A percentile compares a stretch with the other conserved stretches of the same genome.
Evolutionary conservation across 139 green algal species (phyloP).

Genomic region (Chlorella sp.): DNA sequence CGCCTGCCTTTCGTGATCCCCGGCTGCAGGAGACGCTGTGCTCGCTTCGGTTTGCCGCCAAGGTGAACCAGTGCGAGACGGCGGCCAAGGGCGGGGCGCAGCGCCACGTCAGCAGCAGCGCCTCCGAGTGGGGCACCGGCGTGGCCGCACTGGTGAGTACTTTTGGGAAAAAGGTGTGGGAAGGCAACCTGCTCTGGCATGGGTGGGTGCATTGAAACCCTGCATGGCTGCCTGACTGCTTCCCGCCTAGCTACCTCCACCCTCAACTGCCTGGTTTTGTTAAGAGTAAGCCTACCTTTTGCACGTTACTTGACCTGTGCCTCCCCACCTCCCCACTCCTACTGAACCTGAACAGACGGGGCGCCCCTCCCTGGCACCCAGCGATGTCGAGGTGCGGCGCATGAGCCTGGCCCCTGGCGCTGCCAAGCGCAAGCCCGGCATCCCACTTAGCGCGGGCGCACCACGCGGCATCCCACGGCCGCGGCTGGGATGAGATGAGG

Average conservation of each 20-base stretch:
- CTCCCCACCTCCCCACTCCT: background rate
- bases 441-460: background rate
- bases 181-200: background rate
- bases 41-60: conserved; percentile 90
- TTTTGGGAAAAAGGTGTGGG: no score
- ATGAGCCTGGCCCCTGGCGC: conserved; percentile 31
- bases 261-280: background rate
- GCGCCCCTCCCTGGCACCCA: conserved; percentile 28
- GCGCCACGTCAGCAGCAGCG: conserved; percentile 20
- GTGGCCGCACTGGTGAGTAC: background rate
- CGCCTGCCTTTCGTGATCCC: background rate
- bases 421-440: conserved; percentile 20
- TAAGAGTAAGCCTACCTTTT: background rate
- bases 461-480: conserved; percentile 27
- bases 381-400: conserved; percentile 16
- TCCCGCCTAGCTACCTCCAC: background rate
- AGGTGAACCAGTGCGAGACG: conserved; percentile 88
- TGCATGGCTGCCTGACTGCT: background rate
- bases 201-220: background rate
- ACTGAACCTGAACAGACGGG: background rate
- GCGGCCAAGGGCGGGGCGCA: conserved; percentile 76
- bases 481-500: conserved; percentile 1
- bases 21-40: conserved; percentile 78
- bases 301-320: background rate
- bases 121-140: background rate